Conservation (phyloP, 106 monocot genomes). For the Allium fistulosum region DNA sequence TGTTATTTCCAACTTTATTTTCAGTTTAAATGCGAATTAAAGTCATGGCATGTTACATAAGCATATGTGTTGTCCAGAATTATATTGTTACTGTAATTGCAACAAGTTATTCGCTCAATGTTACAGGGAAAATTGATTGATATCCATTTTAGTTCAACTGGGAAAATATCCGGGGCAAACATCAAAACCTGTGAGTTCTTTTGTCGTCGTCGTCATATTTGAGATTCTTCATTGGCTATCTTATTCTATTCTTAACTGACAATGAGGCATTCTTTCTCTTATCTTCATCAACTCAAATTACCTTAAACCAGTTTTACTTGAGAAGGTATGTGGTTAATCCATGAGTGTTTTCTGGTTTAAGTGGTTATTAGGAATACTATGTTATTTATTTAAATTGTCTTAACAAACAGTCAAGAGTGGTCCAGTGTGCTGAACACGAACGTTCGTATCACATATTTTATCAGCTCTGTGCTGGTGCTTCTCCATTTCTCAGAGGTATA, state of each 20-base stretch:
- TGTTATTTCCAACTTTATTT: neutral
- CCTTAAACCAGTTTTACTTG: conserved; percentile 67
- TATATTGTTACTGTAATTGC: no score
- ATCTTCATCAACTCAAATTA: neutral
- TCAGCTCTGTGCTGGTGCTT: conserved; percentile 91
- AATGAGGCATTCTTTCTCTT: conserved; percentile 6
- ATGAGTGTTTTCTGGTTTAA: no score
- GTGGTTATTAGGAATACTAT: no score
- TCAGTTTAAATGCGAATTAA: neutral
- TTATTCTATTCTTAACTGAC: conserved; percentile 1
- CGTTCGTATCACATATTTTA: conserved; percentile 98
- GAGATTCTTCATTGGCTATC: no score
- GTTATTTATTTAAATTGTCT: no score
- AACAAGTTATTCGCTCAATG: no score
- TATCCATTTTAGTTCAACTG: conserved; percentile 79
- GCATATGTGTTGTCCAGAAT: no score
- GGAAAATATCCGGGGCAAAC: conserved; percentile 90
- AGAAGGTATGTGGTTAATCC: conserved; percentile 56
- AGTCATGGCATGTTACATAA: no score
- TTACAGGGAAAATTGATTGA: conserved; percentile 94
- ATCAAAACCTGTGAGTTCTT: conserved; percentile 83
- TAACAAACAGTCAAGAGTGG: conserved; percentile 85
- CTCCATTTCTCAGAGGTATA: conserved; percentile 68
- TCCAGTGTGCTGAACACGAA: conserved; percentile 83
- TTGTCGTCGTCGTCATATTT: no score